These are phyloP conservation scores for Chamaecyparis obtusa DNA, from an alignment of 75 land plant genomes.

Conservation along the genomic window DNA sequence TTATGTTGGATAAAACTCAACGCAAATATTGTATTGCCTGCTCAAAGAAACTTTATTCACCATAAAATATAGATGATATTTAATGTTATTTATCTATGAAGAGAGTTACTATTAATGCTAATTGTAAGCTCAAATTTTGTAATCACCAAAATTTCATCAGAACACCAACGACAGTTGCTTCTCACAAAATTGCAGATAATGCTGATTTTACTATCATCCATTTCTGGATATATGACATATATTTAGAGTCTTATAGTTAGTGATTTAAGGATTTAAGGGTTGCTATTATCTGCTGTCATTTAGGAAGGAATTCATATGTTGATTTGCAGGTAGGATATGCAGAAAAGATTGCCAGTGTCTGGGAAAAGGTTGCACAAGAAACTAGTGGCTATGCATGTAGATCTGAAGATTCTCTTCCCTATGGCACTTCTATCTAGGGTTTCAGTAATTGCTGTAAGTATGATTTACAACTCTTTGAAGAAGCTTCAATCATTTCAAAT, in stretches of 20 bases:
- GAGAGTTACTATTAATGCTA: background rate
- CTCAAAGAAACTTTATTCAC: background rate
- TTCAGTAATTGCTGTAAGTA: background rate
- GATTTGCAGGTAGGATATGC: slow-evolving; percentile 66
- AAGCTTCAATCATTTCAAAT: background rate
- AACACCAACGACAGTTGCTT: background rate
- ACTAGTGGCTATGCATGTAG: slow-evolving; percentile 37
- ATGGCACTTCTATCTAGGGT: slow-evolving; percentile 1
- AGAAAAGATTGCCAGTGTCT: slow-evolving; percentile 72
- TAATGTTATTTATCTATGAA: background rate
- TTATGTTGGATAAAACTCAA: background rate
- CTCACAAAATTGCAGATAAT: background rate
- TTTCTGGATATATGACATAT: background rate
- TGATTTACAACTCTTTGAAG: background rate
- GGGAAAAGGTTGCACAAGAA: slow-evolving; percentile 72
- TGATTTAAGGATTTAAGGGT: background rate
- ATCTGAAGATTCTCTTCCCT: slow-evolving; percentile 10
- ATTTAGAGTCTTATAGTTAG: background rate
- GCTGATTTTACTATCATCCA: background rate
- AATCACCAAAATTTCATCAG: background rate
- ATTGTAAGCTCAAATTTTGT: background rate
- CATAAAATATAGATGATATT: background rate
- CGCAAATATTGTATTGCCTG: background rate
- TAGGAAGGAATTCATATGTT: background rate
- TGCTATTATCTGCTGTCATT: background rate